These are phyloP conservation scores for Herpetomonas tarakana DNA, from an alignment of 208 protist species.

Conservation along the genomic window DNA sequence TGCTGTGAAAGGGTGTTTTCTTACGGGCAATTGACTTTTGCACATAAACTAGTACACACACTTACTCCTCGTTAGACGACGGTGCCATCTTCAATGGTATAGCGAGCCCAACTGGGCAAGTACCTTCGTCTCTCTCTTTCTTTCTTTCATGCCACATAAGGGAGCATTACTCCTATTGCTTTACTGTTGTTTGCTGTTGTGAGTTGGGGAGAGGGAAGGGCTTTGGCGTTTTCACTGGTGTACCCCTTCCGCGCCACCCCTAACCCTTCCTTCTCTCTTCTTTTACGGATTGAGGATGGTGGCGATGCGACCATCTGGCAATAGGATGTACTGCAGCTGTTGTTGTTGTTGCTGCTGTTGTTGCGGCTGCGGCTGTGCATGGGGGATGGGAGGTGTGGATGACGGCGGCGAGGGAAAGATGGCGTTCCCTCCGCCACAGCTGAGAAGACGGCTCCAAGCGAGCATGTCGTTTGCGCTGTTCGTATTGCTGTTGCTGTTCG, in stretches of 20 bases:
- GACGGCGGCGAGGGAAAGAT: neutral
- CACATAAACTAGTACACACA: too few relatives aligned
- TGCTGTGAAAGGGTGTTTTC: too few relatives aligned
- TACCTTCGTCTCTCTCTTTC: neutral
- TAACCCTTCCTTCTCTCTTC: neutral
- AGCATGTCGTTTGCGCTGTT: neutral
- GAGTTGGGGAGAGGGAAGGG: too few relatives aligned
- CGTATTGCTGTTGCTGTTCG: neutral
- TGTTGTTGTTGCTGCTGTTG: neutral
- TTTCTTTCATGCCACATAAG: too few relatives aligned
- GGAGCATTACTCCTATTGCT: too few relatives aligned
- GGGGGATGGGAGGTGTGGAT: neutral
- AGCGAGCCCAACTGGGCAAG: too few relatives aligned
- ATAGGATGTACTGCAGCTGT: conserved; percentile 14
- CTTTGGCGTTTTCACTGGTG: too few relatives aligned
- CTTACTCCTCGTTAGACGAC: too few relatives aligned
- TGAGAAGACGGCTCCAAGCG: neutral
- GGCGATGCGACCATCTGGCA: conserved; percentile 22
- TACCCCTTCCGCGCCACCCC: too few relatives aligned
- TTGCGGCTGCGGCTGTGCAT: neutral
- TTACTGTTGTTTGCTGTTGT: too few relatives aligned
- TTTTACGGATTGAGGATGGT: neutral
- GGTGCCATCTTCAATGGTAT: too few relatives aligned
- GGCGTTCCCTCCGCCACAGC: neutral
- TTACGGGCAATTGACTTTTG: too few relatives aligned